Conservation (phyloP, 805 yeast species). For the Monosporozyma yasuniensis region DNA sequence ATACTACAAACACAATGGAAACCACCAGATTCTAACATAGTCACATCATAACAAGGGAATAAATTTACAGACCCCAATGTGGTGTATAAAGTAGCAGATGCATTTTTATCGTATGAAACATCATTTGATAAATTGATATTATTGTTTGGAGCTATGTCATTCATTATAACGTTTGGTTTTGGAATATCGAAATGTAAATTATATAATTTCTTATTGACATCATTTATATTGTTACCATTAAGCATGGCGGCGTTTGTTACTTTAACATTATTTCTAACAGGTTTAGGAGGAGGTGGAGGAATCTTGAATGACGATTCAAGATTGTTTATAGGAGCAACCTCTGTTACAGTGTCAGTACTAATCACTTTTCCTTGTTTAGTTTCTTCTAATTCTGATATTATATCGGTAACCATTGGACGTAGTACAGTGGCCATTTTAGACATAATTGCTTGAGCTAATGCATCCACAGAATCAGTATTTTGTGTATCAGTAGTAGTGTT, state of each 20-base stretch:
- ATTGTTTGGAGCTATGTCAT: not conserved
- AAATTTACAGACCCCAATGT: conserved; percentile 8
- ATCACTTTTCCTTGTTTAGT: not conserved
- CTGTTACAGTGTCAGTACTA: not conserved
- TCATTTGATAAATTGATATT: not conserved
- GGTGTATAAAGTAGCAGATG: conserved; percentile 8
- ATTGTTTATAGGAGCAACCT: not conserved
- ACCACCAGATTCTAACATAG: not conserved
- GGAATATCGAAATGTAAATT: not conserved
- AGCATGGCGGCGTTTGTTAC: not conserved
- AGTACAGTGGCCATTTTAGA: not conserved
- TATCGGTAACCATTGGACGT: not conserved
- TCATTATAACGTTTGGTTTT: not conserved
- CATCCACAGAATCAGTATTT: not conserved
- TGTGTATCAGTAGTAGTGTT: not conserved
- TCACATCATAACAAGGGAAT: conserved; percentile 8
- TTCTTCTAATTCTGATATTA: not conserved
- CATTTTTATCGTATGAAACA: conserved; percentile 6
- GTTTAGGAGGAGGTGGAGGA: not conserved
- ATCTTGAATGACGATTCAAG: not conserved
- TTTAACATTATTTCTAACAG: not conserved
- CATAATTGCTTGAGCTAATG: not conserved
- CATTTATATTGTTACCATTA: too few species aligned
- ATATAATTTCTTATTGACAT: too few species aligned
- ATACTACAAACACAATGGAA: conserved; percentile 11